Evolutionary conservation across 257 asterid genomes (phyloP).

Genomic region (Nicotiana otophora): DNA sequence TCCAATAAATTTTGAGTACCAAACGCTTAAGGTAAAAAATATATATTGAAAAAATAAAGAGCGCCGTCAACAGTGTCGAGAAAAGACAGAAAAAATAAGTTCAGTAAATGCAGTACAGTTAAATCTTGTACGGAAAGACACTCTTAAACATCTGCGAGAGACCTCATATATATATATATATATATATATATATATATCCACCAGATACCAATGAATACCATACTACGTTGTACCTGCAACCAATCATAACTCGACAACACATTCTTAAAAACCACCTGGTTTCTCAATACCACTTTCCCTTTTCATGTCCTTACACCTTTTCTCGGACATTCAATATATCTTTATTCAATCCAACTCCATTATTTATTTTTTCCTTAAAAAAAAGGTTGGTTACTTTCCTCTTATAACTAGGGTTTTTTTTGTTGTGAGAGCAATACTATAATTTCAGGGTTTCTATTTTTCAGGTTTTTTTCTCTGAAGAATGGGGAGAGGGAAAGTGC

Average conservation of each 20-base stretch:
- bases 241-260: conserved; percentile 33
- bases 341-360: not conserved
- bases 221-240: not conserved
- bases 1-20: too few species aligned
- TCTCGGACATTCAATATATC: not conserved
- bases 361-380: not conserved
- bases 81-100: not conserved
- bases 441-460: conserved; percentile 36
- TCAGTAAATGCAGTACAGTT: not conserved
- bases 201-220: conserved; percentile 3
- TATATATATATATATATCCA: conserved; percentile 1
- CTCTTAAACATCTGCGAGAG: conserved; percentile 12
- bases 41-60: too few species aligned
- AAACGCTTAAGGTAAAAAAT: too few species aligned
- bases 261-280: conserved; percentile 17
- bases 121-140: conserved; percentile 21
- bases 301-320: not conserved
- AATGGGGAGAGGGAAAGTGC: conserved; percentile 87
- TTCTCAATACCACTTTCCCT: not conserved
- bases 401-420: conserved; percentile 6
- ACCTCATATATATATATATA: not conserved
- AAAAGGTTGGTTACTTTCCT: not conserved
- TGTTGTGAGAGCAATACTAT: conserved; percentile 10
- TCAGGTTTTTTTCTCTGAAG: conserved; percentile 19
- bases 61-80: conserved; percentile 20